These are phyloP conservation scores for Gymnopilus dilepis DNA, from an alignment of 768 basidiomycete genomes.

Conservation along the genomic window DNA sequence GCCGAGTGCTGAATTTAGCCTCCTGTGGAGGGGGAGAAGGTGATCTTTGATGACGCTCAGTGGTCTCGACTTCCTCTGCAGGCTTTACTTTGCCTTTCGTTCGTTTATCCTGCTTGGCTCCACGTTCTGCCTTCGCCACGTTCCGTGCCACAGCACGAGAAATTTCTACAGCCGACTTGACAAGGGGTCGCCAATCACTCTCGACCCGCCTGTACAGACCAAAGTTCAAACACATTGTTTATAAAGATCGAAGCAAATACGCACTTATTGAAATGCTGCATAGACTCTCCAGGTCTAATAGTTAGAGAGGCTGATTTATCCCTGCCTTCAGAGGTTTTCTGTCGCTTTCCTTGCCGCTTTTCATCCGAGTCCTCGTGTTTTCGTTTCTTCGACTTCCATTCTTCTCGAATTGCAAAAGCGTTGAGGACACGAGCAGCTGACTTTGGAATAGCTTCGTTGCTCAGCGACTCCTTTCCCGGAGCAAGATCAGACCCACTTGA, in stretches of 20 bases:
- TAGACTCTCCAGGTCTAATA: constrained; percentile 72
- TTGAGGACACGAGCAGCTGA: constrained; percentile 68
- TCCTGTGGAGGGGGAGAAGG: constrained; percentile 20
- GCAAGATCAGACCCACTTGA: constrained; percentile 56
- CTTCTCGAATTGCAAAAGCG: constrained; percentile 60
- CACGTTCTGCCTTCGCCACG: constrained; percentile 43
- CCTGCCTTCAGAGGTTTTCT: constrained; percentile 34
- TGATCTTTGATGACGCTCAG: constrained; percentile 14
- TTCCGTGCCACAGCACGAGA: constrained; percentile 59
- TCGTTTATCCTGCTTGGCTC: constrained; percentile 32
- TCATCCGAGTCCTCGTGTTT: constrained; percentile 35
- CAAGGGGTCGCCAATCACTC: constrained; percentile 66
- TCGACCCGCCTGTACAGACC: constrained; percentile 67
- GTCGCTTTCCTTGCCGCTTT: constrained; percentile 35
- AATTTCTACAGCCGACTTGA: constrained; percentile 63
- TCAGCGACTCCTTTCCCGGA: constrained; percentile 47
- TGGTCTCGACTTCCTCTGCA: constrained; percentile 19
- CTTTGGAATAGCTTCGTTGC: constrained; percentile 72
- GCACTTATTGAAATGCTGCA: constrained; percentile 67
- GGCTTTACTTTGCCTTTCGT: constrained; percentile 21
- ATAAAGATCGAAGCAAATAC: background rate
- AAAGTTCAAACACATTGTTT: constrained; percentile 1
- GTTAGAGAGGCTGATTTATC: constrained; percentile 36
- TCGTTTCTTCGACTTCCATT: constrained; percentile 56
- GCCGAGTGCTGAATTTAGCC: constrained; percentile 33